Evolutionary conservation across 495 filamentous ascomycete species (phyloP).

Genomic region (Amniculicola lignicola): DNA sequence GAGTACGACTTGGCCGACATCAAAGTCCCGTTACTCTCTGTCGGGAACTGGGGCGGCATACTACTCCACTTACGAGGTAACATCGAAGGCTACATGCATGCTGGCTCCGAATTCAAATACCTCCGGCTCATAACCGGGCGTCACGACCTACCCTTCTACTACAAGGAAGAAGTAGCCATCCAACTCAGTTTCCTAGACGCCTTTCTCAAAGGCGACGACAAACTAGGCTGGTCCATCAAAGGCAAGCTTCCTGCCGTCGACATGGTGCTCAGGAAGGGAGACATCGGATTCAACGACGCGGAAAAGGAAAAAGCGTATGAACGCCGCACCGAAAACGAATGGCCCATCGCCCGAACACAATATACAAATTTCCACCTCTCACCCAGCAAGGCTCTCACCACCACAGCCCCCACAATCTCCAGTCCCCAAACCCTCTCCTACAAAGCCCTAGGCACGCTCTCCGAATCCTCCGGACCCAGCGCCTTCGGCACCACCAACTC

Average conservation of each 20-base stretch:
- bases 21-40: conserved; percentile 58
- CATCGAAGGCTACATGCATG: conserved; percentile 58
- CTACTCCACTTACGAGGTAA: conserved; percentile 62
- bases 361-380: conserved; percentile 58
- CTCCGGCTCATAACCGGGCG: conserved; percentile 65
- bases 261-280: conserved; percentile 57
- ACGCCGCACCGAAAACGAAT: conserved; percentile 55
- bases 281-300: conserved; percentile 62
- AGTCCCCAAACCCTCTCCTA: conserved; percentile 48
- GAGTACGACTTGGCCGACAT: conserved; percentile 62
- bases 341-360: conserved; percentile 61
- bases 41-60: conserved; percentile 67
- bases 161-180: conserved; percentile 59
- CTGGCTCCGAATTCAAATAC: conserved; percentile 61
- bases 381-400: conserved; percentile 40
- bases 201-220: conserved; percentile 63
- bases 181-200: conserved; percentile 65
- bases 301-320: conserved; percentile 51
- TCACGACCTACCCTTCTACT: conserved; percentile 71
- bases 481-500: no score
- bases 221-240: conserved; percentile 52
- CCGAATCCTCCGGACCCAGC: conserved; percentile 45
- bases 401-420: conserved; percentile 14
- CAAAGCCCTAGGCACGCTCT: conserved; percentile 52
- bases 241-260: conserved; percentile 57